Percentiles rank a stretch among this genome's conserved stretches.
phyloP scores from a whole-genome alignment of 106 monocot species.

The Dendrobium chrysotoxum region DNA sequence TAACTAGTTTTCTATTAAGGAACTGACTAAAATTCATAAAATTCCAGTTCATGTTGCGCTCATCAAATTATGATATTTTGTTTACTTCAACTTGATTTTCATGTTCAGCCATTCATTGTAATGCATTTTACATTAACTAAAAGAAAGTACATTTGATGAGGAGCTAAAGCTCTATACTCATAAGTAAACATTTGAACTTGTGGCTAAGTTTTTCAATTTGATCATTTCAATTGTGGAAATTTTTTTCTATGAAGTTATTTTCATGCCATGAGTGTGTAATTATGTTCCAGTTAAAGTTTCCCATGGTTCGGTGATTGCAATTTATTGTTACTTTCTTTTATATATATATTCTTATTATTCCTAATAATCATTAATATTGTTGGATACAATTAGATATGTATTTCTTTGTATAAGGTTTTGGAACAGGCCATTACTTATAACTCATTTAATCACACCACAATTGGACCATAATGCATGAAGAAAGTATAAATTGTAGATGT shows the following conservation, averaged over 20 bases:
- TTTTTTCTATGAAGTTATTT: background rate
- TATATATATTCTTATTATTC: background rate
- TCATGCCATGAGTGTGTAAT: background rate
- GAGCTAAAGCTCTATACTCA: background rate
- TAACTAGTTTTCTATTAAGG: slow-evolving; percentile 99
- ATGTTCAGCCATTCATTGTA: background rate
- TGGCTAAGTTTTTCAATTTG: background rate
- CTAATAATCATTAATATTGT: too few species aligned
- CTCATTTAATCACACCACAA: too few species aligned
- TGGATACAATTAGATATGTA: too few species aligned
- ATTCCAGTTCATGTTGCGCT: slow-evolving; percentile 77
- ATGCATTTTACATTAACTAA: background rate
- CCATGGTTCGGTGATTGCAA: background rate
- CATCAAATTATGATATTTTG: background rate
- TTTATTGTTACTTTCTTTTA: background rate
- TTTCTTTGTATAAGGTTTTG: too few species aligned
- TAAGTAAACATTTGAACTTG: background rate
- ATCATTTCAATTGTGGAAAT: background rate
- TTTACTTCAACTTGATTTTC: background rate
- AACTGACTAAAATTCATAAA: slow-evolving; percentile 53
- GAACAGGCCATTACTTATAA: too few species aligned
- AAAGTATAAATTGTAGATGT: too few species aligned
- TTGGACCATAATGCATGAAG: too few species aligned
- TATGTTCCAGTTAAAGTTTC: background rate
- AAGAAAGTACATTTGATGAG: background rate